Conservation (phyloP, 176 grass and related monocot species). For the Bromus sterilis region DNA sequence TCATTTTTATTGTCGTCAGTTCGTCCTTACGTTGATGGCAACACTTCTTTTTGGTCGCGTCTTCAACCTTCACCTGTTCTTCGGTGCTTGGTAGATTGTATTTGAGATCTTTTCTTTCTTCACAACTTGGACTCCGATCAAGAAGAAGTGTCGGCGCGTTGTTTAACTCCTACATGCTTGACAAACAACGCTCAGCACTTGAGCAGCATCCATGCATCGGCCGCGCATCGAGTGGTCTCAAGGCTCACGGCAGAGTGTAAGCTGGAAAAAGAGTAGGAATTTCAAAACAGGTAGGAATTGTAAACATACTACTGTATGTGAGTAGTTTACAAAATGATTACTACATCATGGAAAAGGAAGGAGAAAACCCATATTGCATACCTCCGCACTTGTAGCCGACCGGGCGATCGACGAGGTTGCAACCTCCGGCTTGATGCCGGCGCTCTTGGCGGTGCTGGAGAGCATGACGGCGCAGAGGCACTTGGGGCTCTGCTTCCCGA, state of each 20-base stretch:
- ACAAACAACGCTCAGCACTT: not conserved
- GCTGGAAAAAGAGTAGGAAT: not conserved
- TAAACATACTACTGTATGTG: no score
- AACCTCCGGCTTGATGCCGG: constrained; percentile 61
- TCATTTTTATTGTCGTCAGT: no score
- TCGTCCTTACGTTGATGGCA: no score
- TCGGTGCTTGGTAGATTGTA: no score
- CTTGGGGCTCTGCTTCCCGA: constrained; percentile 53
- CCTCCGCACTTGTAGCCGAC: constrained; percentile 74
- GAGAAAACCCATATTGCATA: not conserved
- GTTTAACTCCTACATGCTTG: no score
- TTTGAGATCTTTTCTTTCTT: no score
- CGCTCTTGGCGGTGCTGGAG: constrained; percentile 40
- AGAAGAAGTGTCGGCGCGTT: no score
- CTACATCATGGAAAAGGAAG: no score
- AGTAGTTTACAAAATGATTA: no score
- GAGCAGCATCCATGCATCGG: not conserved
- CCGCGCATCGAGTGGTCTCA: not conserved
- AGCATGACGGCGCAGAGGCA: constrained; percentile 77
- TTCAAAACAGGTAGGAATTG: not conserved
- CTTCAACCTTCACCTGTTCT: no score
- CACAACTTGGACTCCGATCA: no score
- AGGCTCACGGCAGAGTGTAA: constrained; percentile 38
- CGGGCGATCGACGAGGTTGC: constrained; percentile 51
- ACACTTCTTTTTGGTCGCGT: no score